Evolutionary conservation across 345 rosid genomes (phyloP).

Genomic region (Dipteronia dyeriana): DNA sequence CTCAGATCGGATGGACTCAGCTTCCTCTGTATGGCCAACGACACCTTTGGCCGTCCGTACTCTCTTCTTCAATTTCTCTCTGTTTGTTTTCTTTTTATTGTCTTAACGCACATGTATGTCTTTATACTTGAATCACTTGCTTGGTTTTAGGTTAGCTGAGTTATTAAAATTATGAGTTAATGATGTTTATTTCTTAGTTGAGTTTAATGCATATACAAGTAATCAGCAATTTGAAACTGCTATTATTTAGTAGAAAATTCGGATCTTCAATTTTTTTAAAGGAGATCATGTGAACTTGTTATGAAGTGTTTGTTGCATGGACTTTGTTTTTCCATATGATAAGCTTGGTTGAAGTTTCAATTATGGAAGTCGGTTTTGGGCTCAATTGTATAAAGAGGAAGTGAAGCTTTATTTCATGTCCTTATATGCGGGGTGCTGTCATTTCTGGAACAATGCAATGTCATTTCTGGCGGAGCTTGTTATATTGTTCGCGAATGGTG

Average conservation of each 20-base stretch:
- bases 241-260: background rate
- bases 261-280: background rate
- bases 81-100: background rate
- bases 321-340: background rate
- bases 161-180: background rate
- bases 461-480: background rate
- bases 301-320: too few species aligned
- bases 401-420: background rate
- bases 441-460: background rate
- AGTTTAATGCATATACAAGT: background rate
- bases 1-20: conserved; percentile 89
- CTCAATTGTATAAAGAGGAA: too few species aligned
- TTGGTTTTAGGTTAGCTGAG: background rate
- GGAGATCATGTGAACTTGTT: background rate
- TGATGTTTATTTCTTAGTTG: background rate
- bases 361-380: background rate
- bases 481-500: background rate
- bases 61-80: background rate
- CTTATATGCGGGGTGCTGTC: background rate
- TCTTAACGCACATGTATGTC: background rate
- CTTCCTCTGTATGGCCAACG: conserved; percentile 97
- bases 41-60: conserved; percentile 83
- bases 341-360: background rate
- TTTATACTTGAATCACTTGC: background rate
- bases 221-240: background rate